Percentiles rank a stretch among this genome's conserved stretches.
Conservation (phyloP, 2,329 filamentous ascomycete species). For the Westerdykella aurantiaca region DNA sequence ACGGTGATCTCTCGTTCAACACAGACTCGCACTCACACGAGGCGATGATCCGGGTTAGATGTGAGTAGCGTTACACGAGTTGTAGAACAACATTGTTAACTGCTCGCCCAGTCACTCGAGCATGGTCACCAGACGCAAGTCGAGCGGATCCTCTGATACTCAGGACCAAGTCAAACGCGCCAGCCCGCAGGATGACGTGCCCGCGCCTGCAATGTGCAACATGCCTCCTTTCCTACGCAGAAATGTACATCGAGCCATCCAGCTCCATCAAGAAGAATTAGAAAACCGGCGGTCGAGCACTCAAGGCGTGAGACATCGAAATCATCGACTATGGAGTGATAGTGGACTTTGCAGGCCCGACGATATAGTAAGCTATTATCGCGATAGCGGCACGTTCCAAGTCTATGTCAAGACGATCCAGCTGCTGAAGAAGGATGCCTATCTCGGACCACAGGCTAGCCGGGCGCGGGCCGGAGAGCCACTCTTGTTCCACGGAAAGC, state of each 20-base stretch:
- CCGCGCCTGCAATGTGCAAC: constrained; percentile 1
- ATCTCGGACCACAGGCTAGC: background rate
- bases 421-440: background rate
- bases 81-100: background rate
- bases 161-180: constrained; percentile 6
- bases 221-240: constrained; percentile 21
- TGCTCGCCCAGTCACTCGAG: constrained; percentile 7
- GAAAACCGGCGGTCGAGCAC: background rate
- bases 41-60: no score
- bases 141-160: constrained; percentile 9
- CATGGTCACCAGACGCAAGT: constrained; percentile 18
- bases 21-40: background rate
- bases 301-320: constrained; percentile 17
- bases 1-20: no score
- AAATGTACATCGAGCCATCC: constrained; percentile 18
- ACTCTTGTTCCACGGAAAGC: no score
- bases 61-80: background rate
- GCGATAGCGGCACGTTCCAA: constrained; percentile 3
- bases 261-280: constrained; percentile 13
- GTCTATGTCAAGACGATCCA: constrained; percentile 15
- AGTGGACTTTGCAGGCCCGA: constrained; percentile 5
- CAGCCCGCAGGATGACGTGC: no score
- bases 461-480: background rate
- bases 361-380: no score
- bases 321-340: constrained; percentile 20